Evolutionary conservation across 352 stramenopile genomes (phyloP), one percentile per base, ranked within the genome.

Genomic region (Globisporangium paddicum): DNA sequence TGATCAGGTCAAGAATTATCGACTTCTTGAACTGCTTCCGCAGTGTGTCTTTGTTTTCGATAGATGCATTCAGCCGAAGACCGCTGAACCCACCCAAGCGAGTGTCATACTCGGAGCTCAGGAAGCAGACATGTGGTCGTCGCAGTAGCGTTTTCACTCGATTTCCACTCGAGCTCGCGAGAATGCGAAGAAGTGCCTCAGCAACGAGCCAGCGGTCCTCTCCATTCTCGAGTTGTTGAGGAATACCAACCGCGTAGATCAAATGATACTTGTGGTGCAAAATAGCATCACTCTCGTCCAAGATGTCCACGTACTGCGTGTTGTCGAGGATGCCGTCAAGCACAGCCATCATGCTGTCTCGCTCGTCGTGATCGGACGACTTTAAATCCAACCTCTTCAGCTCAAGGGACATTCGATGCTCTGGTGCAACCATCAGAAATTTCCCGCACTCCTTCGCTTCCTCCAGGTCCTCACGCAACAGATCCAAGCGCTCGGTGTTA

Each of bases 221-320:
- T 1, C 82, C 82, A 50, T 62, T 69, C 26, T 75, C 77, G 6
- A 96, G 76, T 2, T 59, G 52, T 8, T 67, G 62, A 3, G 76
- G 64, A 0, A 44, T 60, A 0, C 87, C 89, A 14, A 94, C 74
- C 0, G 88, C 85, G 59, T 97, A 96, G 30, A 97, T 77, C 14
- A 96, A 78, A 38, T 96, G 87, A 55, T 94, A 96, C 9, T 80
- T 79, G 68, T 96, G 81, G 28, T 90, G 77, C 1, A 97, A 72
- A 18, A 97, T 54, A 8, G 91, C 90, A 66, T 97, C 88, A 34
- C 73, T 81, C 41, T 97, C 87, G 68, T 97, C 90, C n/a, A 97
- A 67, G 13, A 97, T 74, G 58, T 97, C 87, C 1, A 86, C 60
- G 48, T 77, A 92, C 32, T 77, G 62, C 13, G 81, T 28, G 11